Percentiles rank a stretch among this genome's conserved stretches.
Conservation (phyloP, 768 basidiomycete species). For the Termitomyces sp. region DNA sequence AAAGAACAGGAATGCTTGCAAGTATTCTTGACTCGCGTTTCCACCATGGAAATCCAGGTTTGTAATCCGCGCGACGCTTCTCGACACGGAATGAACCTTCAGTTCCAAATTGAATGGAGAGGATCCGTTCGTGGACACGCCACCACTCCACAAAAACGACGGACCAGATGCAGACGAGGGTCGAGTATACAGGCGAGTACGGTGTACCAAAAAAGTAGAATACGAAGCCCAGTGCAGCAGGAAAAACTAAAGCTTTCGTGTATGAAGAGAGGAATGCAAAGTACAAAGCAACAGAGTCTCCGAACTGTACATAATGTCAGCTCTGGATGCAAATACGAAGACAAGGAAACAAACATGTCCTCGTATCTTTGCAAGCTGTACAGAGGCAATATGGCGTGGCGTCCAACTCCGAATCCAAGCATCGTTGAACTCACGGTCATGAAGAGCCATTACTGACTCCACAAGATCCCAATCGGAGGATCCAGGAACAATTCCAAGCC, state of each 20-base stretch:
- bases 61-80: constrained; percentile 61
- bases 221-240: constrained; percentile 65
- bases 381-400: constrained; percentile 56
- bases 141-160: constrained; percentile 89
- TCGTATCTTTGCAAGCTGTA: constrained; percentile 67
- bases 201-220: constrained; percentile 71
- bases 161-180: constrained; percentile 79
- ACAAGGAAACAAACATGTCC: constrained; percentile 50
- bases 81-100: constrained; percentile 77
- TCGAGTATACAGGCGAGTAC: constrained; percentile 78
- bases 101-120: constrained; percentile 83
- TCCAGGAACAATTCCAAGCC: constrained; percentile 77
- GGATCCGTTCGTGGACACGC: constrained; percentile 79
- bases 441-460: constrained; percentile 78
- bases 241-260: constrained; percentile 74
- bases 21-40: constrained; percentile 65
- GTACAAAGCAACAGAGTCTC: constrained; percentile 82
- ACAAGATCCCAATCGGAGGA: constrained; percentile 76
- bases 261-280: constrained; percentile 88
- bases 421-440: constrained; percentile 81
- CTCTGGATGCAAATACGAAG: not conserved
- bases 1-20: constrained; percentile 69
- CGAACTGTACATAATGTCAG: constrained; percentile 45
- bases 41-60: constrained; percentile 68
- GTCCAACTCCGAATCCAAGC: constrained; percentile 80